Evolutionary conservation across 1,284 basidiomycete genomes (phyloP), one percentile per base, ranked within the genome.

Genomic region (Marasmius oreades): DNA sequence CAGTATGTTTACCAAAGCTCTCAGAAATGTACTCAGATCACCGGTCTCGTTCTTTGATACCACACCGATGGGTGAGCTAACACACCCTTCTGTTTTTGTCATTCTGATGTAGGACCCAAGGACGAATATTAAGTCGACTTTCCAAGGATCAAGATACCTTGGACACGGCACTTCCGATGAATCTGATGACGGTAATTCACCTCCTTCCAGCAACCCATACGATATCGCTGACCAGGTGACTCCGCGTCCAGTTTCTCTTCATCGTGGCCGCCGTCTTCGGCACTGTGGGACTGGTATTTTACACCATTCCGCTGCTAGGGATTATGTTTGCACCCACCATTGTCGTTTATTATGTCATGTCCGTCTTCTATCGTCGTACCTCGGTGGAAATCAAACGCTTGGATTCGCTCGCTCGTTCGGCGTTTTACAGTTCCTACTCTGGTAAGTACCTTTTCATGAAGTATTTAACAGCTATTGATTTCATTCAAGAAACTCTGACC

Each of bases 321-420:
- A 80, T 83, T 56, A 77, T 84, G 39, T 84, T 86, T 61, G 71
- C 70, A 0, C 82, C 82, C 3, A 69, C 84, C 67, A 59, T 67
- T 1, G 60, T 80, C 20, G 56, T 83, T 3, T 85, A 85, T 64
- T 80, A 77, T 59, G 51, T 72, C 5, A 71, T 77, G 5, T 73
- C 80, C 0, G 60, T 74, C 2, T 85, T 78, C 62, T 85, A 85
- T 62, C 74, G 83, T 8, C 75, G 77, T 12, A 79, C 74, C 2
- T 84, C 82, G 0, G 80, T 85, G 0, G 86, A 89, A 67, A 78
- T 83, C 18, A 88, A 88, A 68, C 80, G 86, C 5, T 67, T 90
- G 24, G 88, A 90, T 67, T 86, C 87, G 0, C 63, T 90, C 11
- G 75, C 89, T 62, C 77, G 85, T 8, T 88, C 85, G 1, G 70